phyloP scores from a whole-genome alignment of 2,329 filamentous ascomycete species.

The Tympanopsis confertula region DNA sequence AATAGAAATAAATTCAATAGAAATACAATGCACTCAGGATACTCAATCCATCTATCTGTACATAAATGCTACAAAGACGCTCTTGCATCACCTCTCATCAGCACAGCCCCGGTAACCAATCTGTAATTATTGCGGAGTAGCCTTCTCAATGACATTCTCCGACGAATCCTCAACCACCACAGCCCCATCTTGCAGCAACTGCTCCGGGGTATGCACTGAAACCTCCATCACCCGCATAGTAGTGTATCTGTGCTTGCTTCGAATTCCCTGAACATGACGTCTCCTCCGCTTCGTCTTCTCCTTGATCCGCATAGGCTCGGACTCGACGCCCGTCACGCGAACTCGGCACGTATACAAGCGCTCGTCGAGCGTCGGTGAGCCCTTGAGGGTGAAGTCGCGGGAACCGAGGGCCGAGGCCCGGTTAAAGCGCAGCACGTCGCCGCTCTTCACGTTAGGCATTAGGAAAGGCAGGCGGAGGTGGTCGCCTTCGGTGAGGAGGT shows the following conservation, averaged over 20 bases:
- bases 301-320: constrained; percentile 65
- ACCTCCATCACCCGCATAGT: constrained; percentile 76
- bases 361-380: constrained; percentile 71
- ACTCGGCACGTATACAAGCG: constrained; percentile 75
- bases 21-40: constrained; percentile 1
- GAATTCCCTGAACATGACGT: constrained; percentile 61
- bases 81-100: too few species aligned
- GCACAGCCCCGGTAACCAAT: too few species aligned
- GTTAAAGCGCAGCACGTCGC: constrained; percentile 79
- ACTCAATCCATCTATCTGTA: constrained; percentile 1
- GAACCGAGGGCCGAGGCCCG: constrained; percentile 73
- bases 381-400: constrained; percentile 81
- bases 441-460: constrained; percentile 65
- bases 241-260: constrained; percentile 86
- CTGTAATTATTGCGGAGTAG: background rate
- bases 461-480: constrained; percentile 66
- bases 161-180: constrained; percentile 19
- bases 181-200: constrained; percentile 31
- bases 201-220: constrained; percentile 47
- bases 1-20: background rate
- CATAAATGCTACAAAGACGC: background rate
- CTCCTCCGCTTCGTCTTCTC: constrained; percentile 74
- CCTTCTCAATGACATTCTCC: too few species aligned
- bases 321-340: constrained; percentile 73
- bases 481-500: constrained; percentile 70